Evolutionary conservation across 345 rosid species (phyloP).

Genomic region (Reutealis trisperma): DNA sequence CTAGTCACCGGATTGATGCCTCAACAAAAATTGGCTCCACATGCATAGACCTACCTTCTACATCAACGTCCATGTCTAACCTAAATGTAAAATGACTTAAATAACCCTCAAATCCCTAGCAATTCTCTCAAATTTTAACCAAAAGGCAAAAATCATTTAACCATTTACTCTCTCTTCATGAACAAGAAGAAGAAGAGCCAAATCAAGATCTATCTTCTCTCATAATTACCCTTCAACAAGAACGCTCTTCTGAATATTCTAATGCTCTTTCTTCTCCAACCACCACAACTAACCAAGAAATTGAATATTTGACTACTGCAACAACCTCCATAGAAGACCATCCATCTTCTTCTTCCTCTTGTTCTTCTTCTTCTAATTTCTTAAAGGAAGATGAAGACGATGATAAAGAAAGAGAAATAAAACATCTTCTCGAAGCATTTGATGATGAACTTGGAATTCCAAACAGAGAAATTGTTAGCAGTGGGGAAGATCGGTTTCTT

Average conservation of each 20-base stretch:
- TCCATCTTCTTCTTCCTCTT: slow-evolving; percentile 30
- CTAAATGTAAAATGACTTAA: too few species aligned
- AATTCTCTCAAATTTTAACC: not conserved
- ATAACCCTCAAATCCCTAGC: too few species aligned
- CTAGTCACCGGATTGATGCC: too few species aligned
- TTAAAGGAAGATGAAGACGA: slow-evolving; percentile 28
- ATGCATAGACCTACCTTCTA: too few species aligned
- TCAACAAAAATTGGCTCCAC: too few species aligned
- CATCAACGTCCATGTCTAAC: too few species aligned
- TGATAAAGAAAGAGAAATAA: slow-evolving; percentile 59
- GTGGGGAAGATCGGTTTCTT: not conserved
- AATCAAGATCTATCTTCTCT: slow-evolving; percentile 53
- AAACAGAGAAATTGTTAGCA: slow-evolving; percentile 29
- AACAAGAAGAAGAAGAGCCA: slow-evolving; percentile 47
- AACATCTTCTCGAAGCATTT: slow-evolving; percentile 74
- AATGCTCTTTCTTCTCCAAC: not conserved
- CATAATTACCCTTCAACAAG: slow-evolving; percentile 58
- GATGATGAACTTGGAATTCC: slow-evolving; percentile 94
- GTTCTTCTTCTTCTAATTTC: slow-evolving; percentile 9
- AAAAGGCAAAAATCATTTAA: slow-evolving; percentile 55
- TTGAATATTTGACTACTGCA: not conserved
- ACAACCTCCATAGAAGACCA: slow-evolving; percentile 11
- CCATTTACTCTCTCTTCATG: slow-evolving; percentile 45
- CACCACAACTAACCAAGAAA: slow-evolving; percentile 20
- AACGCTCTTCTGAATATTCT: slow-evolving; percentile 32